phyloP scores from a whole-genome alignment of 768 basidiomycete genomes.

The Calocybe indica region DNA sequence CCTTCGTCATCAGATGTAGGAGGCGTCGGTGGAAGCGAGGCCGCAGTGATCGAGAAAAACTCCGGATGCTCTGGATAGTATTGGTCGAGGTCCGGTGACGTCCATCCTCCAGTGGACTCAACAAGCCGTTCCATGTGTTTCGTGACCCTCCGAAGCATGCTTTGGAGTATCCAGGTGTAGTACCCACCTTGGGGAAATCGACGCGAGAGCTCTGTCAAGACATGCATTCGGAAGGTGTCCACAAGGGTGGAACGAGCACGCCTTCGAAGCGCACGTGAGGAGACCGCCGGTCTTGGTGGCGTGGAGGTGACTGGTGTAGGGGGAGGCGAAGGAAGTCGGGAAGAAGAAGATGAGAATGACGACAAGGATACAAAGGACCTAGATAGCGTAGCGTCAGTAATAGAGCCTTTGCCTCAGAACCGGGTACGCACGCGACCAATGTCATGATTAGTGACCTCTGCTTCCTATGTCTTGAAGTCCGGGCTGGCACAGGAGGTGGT shows the following conservation, averaged over 20 bases:
- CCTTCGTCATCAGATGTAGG: slow-evolving; percentile 36
- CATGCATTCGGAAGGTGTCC: slow-evolving; percentile 59
- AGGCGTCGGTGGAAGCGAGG: slow-evolving; percentile 23
- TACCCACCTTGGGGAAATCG: slow-evolving; percentile 35
- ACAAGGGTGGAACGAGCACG: slow-evolving; percentile 64
- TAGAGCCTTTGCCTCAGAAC: slow-evolving; percentile 1
- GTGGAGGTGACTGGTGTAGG: slow-evolving; percentile 21
- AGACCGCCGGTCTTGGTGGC: slow-evolving; percentile 17
- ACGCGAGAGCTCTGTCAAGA: slow-evolving; percentile 44
- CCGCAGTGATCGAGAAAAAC: slow-evolving; percentile 24
- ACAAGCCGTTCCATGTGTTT: slow-evolving; percentile 36
- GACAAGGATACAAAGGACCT: slow-evolving; percentile 12
- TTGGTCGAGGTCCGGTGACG: slow-evolving; percentile 5
- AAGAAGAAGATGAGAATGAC: slow-evolving; percentile 24
- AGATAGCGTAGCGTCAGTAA: slow-evolving; percentile 6
- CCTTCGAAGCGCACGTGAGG: slow-evolving; percentile 43
- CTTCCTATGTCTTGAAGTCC: slow-evolving; percentile 53
- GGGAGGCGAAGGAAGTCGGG: slow-evolving; percentile 22
- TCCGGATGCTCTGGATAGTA: slow-evolving; percentile 15
- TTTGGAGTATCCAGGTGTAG: slow-evolving; percentile 48
- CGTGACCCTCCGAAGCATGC: slow-evolving; percentile 42
- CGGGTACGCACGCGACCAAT: slow-evolving; percentile 53
- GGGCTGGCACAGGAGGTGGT: slow-evolving; percentile 21
- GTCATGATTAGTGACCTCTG: slow-evolving; percentile 68
- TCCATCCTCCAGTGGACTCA: slow-evolving; percentile 23